Percentiles rank a stretch among this genome's conserved stretches.
Conservation (phyloP, 257 asterid genomes). For the Asclepias syriaca region DNA sequence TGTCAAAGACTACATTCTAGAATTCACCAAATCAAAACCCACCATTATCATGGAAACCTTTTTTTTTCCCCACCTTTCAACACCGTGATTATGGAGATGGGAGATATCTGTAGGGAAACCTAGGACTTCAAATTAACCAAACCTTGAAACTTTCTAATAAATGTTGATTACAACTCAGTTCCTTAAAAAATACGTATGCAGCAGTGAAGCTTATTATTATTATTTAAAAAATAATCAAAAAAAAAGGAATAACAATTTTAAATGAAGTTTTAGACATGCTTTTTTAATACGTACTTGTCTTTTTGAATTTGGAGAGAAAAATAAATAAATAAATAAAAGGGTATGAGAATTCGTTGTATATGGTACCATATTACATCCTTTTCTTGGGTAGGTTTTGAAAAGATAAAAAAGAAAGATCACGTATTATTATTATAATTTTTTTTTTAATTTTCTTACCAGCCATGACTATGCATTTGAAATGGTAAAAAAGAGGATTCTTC, state of each 20-base stretch:
- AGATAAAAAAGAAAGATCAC: conserved; percentile 28
- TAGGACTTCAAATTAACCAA: neutral
- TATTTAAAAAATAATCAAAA: too few relatives aligned
- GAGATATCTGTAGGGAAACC: neutral
- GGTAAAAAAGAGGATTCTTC: conserved; percentile 14
- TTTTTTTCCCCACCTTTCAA: too few relatives aligned
- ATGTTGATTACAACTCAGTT: neutral
- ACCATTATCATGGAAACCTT: too few relatives aligned
- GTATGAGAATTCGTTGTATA: neutral
- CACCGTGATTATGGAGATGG: neutral
- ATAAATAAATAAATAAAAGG: too few relatives aligned
- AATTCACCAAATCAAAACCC: neutral
- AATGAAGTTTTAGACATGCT: too few relatives aligned
- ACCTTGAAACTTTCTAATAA: neutral
- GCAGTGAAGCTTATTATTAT: neutral
- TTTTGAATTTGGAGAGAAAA: neutral
- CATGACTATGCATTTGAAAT: conserved; percentile 44
- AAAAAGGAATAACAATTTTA: too few relatives aligned
- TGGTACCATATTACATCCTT: conserved; percentile 16
- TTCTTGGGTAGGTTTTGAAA: conserved; percentile 60
- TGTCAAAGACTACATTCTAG: neutral
- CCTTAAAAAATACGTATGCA: neutral
- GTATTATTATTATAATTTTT: conserved; percentile 17
- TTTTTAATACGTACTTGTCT: neutral
- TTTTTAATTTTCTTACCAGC: conserved; percentile 20